Percentiles rank a stretch among this genome's conserved stretches.
Evolutionary conservation across 2,329 filamentous ascomycete genomes (phyloP).

Genomic region (Colletotrichum echinochloae): DNA sequence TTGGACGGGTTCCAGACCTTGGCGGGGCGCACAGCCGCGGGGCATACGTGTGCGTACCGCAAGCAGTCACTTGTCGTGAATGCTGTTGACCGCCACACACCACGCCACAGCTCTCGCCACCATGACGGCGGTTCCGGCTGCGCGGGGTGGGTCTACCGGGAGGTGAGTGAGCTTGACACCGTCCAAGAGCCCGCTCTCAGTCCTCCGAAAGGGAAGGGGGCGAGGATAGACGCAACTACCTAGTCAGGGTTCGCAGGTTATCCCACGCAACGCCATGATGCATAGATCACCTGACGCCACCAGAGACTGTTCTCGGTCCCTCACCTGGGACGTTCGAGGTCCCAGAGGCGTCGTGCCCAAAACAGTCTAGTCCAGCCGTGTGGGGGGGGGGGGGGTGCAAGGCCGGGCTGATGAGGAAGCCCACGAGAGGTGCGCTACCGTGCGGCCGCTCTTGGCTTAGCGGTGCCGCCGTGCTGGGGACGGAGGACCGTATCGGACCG

Average conservation of each 20-base stretch:
- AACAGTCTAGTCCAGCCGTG: conserved; percentile 2
- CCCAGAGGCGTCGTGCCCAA: conserved; percentile 7
- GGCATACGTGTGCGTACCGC: neutral
- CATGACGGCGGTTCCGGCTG: conserved; percentile 1
- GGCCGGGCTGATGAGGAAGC: neutral
- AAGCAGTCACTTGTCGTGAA: neutral
- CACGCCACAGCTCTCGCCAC: neutral
- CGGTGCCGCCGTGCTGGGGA: neutral
- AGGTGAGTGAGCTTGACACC: conserved; percentile 9
- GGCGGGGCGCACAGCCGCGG: neutral
- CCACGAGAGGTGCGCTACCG: neutral
- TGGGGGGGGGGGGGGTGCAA: neutral
- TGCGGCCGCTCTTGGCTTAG: conserved; percentile 5
- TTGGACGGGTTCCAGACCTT: neutral
- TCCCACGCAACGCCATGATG: neutral
- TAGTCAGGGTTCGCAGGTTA: neutral
- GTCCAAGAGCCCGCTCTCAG: conserved; percentile 8
- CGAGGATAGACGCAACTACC: neutral
- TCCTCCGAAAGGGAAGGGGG: neutral
- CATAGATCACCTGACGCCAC: conserved; percentile 11
- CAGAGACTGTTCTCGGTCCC: conserved; percentile 2
- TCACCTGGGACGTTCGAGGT: neutral
- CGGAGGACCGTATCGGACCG: conserved; percentile 22
- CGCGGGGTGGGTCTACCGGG: conserved; percentile 5
- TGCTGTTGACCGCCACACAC: neutral